Evolutionary conservation across 805 yeast species (phyloP), one percentile per base, ranked within the genome.

Genomic region (Phaffomyces thermotolerans): DNA sequence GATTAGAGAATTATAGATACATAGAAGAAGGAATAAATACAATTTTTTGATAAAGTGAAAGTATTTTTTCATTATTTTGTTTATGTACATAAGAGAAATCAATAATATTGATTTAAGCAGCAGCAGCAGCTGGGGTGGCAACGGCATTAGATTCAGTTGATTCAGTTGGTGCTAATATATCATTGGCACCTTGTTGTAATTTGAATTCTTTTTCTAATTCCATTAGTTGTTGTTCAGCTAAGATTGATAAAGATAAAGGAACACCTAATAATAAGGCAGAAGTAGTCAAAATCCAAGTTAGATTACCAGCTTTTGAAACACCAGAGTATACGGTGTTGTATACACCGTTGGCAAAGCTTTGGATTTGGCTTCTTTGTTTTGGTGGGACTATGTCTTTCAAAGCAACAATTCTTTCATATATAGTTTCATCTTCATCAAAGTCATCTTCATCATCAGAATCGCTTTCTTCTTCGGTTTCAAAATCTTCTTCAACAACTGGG

Each of bases 121-220:
- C 56, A 36, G 53, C 53, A 24, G 65, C 56, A 32, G 57, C 57
- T 49, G 63, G 59, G 22, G 66, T 58, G 32, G 58, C 49, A 47
- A 60, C 55, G 42, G 51, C 45, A 20, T 4, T 5, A 20, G n/a
- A n/a, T 13, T 42, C 45, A 30, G 24, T 36, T 42, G 58, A 78
- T 35, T 80, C 73, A 49, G 85, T 84, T 49, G 84, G 80, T 36
- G 88, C 84, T 57, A 84, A 68, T 37, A 84, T 76, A 46, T 81
- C 89, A 58, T 78, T 81, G 23, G 89, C 83, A 49, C 83, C 81
- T 64, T 81, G 84, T 65, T 84, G 91, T 59, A 84, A 69, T 46
- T 83, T 79, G 75, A 88, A 81, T 62, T 89, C 93, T 71, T 85
- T 88, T 72, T 90, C 97, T 82, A 87, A 76, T 70, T 90, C 97